Evolutionary conservation across 257 asterid species (phyloP).

Genomic region (Cinchona pubescens): DNA sequence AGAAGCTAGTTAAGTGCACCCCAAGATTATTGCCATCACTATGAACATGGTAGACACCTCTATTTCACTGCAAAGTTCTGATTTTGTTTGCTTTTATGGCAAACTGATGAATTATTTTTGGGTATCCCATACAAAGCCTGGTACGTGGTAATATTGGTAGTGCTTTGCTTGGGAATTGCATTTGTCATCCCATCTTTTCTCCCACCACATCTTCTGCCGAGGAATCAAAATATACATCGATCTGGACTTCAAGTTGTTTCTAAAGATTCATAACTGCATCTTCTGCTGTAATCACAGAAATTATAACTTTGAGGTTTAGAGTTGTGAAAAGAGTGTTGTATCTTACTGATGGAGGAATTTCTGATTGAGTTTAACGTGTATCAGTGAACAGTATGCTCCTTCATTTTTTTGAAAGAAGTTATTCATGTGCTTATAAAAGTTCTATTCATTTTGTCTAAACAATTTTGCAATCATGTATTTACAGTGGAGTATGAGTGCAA

Average conservation of each 20-base stretch:
- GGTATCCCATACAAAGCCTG: conserved; percentile 84
- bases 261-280: conserved; percentile 45
- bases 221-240: conserved; percentile 33
- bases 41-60: too few relatives aligned
- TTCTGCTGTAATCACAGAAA: background rate
- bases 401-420: background rate
- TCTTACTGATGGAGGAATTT: background rate
- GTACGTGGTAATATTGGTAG: conserved; percentile 54
- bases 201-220: conserved; percentile 58
- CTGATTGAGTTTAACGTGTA: background rate
- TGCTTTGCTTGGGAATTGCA: conserved; percentile 59
- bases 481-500: background rate
- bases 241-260: conserved; percentile 21
- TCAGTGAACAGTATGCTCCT: background rate
- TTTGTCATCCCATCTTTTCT: conserved; percentile 59
- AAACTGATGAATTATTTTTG: conserved; percentile 72
- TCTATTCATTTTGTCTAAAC: background rate
- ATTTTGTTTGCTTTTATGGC: conserved; percentile 24
- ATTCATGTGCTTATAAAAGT: background rate
- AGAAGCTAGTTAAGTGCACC: background rate
- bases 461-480: background rate
- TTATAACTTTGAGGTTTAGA: background rate
- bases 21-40: too few relatives aligned
- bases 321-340: background rate
- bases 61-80: background rate